Evolutionary conservation across 768 basidiomycete genomes (phyloP).

Genomic region (Kwoniella europaea): DNA sequence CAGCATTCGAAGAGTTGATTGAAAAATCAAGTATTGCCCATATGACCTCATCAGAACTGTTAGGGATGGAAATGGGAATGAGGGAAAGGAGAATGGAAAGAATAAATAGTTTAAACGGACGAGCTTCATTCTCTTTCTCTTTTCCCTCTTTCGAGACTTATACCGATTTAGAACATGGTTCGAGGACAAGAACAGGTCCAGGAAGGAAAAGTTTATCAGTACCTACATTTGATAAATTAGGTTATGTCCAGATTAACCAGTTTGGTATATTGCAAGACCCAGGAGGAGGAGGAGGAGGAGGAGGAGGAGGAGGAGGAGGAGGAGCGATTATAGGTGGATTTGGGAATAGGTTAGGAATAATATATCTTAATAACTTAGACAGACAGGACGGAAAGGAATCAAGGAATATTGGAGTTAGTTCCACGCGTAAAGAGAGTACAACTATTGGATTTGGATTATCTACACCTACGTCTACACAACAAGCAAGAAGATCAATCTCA

Average conservation of each 20-base stretch:
- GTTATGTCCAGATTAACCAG: conserved; percentile 37
- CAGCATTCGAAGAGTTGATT: conserved; percentile 15
- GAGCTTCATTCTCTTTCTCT: conserved; percentile 18
- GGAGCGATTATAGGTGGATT: conserved; percentile 35
- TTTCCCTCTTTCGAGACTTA: neutral
- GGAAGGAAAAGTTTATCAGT: conserved; percentile 20
- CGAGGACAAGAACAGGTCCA: neutral
- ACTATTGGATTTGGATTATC: neutral
- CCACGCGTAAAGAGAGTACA: neutral
- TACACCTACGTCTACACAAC: neutral
- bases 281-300: neutral
- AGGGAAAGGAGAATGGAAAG: conserved; percentile 29
- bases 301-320: neutral
- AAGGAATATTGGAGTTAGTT: neutral
- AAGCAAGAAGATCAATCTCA: neutral
- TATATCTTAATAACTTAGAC: conserved; percentile 8
- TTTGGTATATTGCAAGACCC: conserved; percentile 3
- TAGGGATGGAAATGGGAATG: conserved; percentile 26
- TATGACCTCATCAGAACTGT: neutral
- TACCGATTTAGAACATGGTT: neutral
- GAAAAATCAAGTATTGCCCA: conserved; percentile 8
- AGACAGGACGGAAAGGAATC: neutral
- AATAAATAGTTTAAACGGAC: conserved; percentile 28
- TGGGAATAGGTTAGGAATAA: conserved; percentile 41
- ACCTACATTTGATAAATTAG: conserved; percentile 26